Conservation (phyloP, 1,284 basidiomycete species). For the Malassezia dermatis region DNA sequence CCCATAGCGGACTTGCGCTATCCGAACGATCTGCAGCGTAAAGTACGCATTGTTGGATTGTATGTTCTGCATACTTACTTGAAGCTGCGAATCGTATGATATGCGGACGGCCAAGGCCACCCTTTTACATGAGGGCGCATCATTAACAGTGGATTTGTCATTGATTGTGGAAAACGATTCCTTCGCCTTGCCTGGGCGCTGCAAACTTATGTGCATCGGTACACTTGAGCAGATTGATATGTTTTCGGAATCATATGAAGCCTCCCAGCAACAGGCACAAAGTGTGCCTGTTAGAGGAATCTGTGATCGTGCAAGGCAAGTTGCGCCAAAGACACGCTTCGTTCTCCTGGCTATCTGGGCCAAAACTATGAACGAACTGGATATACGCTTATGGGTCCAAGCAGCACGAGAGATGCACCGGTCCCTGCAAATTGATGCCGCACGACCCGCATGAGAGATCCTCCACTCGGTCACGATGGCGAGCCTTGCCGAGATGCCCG, state of each 20-base stretch:
- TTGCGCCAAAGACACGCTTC: background rate
- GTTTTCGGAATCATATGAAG: background rate
- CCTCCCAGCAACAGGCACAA: background rate
- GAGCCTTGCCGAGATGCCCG: background rate
- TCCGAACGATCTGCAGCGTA: slow-evolving; percentile 1
- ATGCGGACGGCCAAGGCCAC: background rate
- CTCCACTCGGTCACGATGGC: background rate
- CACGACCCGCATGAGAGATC: background rate
- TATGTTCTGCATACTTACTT: background rate
- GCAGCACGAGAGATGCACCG: slow-evolving; percentile 5
- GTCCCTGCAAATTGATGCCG: background rate
- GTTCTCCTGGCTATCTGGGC: slow-evolving; percentile 7
- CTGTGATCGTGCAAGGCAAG: background rate
- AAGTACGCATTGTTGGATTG: slow-evolving; percentile 15
- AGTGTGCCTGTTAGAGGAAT: background rate
- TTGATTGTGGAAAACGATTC: slow-evolving; percentile 1
- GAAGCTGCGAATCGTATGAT: slow-evolving; percentile 10
- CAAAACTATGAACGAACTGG: slow-evolving; percentile 6
- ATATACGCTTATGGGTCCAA: slow-evolving; percentile 11
- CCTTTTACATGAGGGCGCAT: slow-evolving; percentile 6
- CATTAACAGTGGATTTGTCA: slow-evolving; percentile 6
- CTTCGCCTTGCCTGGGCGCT: background rate
- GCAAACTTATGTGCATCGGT: slow-evolving; percentile 14
- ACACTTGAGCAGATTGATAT: background rate
- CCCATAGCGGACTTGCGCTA: slow-evolving; percentile 8